Evolutionary conservation across 2,329 filamentous ascomycete genomes (phyloP), one percentile per base, ranked within the genome.

Genomic region (Monosporascus sp.): DNA sequence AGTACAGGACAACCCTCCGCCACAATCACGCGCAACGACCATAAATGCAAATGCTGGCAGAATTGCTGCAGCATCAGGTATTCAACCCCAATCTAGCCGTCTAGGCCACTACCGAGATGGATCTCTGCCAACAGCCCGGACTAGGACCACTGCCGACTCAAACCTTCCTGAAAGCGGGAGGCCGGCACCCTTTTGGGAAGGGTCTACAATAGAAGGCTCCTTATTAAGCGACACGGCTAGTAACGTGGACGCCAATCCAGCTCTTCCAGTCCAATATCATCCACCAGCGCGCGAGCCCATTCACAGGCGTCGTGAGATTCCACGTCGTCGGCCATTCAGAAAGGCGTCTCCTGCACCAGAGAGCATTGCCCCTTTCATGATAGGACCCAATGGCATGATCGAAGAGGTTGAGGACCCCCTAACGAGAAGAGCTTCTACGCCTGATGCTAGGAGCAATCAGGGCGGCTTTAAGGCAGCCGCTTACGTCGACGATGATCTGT

Each of bases 201-300:
- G 61, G 37, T 69, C 66, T 17, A 69, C 66, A 11, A 60, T 64
- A 54, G 66, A 68, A 52, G 65, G 64, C 25, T 68, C 65, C 46
- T 53, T 63, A 51, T 67, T 68, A 56, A 68, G 66, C 55, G 66
- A 69, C 47, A 63, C 63, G 51, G 60, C 61, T 61, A 68, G 65
- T 57, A 68, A 65, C 53, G 53, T 56, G 57, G 65, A 66, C 44
- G 54, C 55, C 57, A 18, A 54, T 55, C 44, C 61, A 61, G 51
- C 50, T 49, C 22, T 25, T 17, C 48, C 20, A 17, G 14, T 37
- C 11, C 17, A 35, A 14, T 20, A 39, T 27, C 50, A 41, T n/a
- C 43, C n/a, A 35, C 37, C 37, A 22, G 48, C 25, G 35, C 37
- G 18, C 15, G 37, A 43, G 35, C 60, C 58, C 7, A 52, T 41